Evolutionary conservation across 768 basidiomycete species (phyloP), one percentile per base, ranked within the genome.

Genomic region (Mycena rosella): DNA sequence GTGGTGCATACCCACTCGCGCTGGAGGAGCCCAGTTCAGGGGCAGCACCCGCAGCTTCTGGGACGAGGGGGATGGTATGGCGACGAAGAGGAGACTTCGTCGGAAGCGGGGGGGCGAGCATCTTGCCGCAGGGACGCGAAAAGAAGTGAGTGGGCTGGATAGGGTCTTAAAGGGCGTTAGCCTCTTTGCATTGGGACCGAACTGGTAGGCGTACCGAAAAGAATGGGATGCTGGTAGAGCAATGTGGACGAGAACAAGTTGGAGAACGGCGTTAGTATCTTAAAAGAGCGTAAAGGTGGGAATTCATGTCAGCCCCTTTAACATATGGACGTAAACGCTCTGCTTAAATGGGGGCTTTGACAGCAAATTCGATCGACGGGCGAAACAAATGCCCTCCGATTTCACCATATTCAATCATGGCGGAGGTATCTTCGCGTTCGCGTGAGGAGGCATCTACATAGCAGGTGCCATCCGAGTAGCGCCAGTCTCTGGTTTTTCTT

Each of bases 111-210:
- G n/a, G n/a, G 53, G 59, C 59, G 53, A 67, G 59, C 47, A 38
- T 47, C 48, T 40, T 60, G 29, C 27, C 38, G 38, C 38, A 11
- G 44, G 30, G 40, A 57, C 34, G 62, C 56, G 58, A 48, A 24
- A 65, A 56, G 34, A 57, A 69, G 45, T 10, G 45, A 18, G 17
- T 27, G 42, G 53, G n/a, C 68, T 65, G 36, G 14, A 38, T 44
- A 51, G 18, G 36, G 30, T 27, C n/a, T n/a, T n/a, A 32, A 42
- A 57, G 54, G 30, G 26, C 9, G 49, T 52, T 20, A 44, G 51
- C 36, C 2, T 49, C 44, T 47, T 53, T 26, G 60, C 26, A 42
- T 63, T 24, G 13, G 44, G 45, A 51, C 45, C 45, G 22, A 63
- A n/a, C 22, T 40, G 38, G 20, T 49, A n/a, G 36, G 4, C 55